A percentile compares a stretch with the other conserved stretches of the same genome.
Conservation (phyloP, 345 rosid species). For the Alliaria petiolata region DNA sequence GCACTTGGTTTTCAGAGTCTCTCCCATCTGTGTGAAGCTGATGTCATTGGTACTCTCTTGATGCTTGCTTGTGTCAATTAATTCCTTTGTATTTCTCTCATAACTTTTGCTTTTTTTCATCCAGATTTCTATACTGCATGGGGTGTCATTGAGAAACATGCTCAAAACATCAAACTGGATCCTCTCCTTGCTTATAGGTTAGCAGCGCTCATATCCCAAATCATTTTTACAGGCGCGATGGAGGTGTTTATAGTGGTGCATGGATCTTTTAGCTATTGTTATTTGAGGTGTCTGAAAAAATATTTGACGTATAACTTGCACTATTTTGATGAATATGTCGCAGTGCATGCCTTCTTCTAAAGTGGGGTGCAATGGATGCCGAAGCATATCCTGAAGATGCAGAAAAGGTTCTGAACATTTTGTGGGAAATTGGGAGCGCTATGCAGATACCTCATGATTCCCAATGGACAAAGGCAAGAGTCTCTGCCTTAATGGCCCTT, state of each 20-base stretch:
- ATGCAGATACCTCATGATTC: conserved; percentile 32
- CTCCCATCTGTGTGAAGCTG: conserved; percentile 93
- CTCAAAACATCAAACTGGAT: conserved; percentile 45
- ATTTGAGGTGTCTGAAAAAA: conserved; percentile 2
- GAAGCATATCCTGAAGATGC: conserved; percentile 82
- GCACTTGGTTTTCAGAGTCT: conserved; percentile 94
- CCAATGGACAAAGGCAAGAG: conserved; percentile 73
- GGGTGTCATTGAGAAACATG: conserved; percentile 69
- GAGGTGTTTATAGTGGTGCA: conserved; percentile 10
- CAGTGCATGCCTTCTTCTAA: conserved; percentile 73
- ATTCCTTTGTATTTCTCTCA: conserved; percentile 1
- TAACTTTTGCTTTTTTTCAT: conserved; percentile 25
- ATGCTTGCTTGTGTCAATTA: conserved; percentile 14
- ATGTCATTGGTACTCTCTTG: conserved; percentile 68
- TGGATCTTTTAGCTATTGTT: not conserved
- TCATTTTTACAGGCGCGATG: not conserved
- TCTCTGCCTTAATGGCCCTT: conserved; percentile 68
- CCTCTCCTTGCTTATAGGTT: conserved; percentile 74
- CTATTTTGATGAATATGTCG: conserved; percentile 10
- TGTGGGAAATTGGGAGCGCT: conserved; percentile 62
- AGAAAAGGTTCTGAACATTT: conserved; percentile 56
- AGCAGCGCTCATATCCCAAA: conserved; percentile 26
- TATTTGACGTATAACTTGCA: not conserved
- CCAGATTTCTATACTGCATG: conserved; percentile 96
- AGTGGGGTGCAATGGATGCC: conserved; percentile 96